phyloP scores from a whole-genome alignment of 2,329 filamentous ascomycete species.

The Epichloe elymi region DNA sequence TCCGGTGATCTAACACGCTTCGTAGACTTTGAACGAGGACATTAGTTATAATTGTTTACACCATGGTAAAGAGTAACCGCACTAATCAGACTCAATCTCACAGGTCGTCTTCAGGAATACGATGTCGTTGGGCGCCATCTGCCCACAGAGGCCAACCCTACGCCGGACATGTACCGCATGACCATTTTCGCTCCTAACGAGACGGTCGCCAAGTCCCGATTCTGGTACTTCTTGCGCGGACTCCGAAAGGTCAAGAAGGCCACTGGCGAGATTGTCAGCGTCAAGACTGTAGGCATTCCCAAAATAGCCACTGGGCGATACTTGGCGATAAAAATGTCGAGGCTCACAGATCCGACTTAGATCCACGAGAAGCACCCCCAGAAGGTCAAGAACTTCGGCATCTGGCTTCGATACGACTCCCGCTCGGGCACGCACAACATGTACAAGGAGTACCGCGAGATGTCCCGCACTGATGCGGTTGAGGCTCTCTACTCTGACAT shows the following conservation, averaged over 20 bases:
- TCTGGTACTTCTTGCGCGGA: conserved; percentile 99
- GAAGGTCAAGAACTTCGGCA: conserved; percentile 99
- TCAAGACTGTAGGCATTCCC: conserved; percentile 64
- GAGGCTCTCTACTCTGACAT: conserved; percentile 99
- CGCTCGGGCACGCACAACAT: conserved; percentile 99
- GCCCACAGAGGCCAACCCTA: conserved; percentile 93
- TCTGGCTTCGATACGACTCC: conserved; percentile 99
- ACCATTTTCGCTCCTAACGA: conserved; percentile 97
- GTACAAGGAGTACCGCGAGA: conserved; percentile 99
- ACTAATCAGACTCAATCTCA: conserved; percentile 3
- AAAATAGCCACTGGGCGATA: neutral
- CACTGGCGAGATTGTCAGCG: conserved; percentile 95
- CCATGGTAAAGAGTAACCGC: neutral
- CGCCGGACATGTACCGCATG: conserved; percentile 99
- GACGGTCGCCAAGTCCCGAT: conserved; percentile 98
- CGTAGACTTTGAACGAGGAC: neutral
- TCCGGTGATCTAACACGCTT: neutral
- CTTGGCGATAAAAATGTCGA: neutral
- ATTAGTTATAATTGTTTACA: too few species aligned
- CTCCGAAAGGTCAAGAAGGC: conserved; percentile 99
- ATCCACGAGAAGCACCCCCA: conserved; percentile 98
- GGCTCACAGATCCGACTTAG: conserved; percentile 29
- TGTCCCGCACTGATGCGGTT: conserved; percentile 89
- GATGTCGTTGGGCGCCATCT: conserved; percentile 99
- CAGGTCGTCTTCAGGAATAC: conserved; percentile 99